Percentiles rank a stretch among this genome's conserved stretches.
Evolutionary conservation across 371 early-diverging fungal genomes (phyloP).

Genomic region (Syncephalastrum contaminatum): DNA sequence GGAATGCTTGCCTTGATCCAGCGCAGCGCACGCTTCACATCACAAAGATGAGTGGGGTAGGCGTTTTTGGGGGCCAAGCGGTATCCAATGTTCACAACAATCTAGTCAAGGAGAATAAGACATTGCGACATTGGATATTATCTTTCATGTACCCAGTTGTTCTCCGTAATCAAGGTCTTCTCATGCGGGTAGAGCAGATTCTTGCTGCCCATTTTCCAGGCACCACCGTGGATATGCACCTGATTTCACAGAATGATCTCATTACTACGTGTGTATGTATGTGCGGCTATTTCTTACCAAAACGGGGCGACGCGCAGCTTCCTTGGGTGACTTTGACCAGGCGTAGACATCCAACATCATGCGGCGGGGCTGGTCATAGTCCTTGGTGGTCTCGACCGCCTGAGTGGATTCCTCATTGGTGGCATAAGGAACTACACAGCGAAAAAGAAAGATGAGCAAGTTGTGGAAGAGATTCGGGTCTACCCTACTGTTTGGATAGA

Average conservation of each 20-base stretch:
- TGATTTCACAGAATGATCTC: conserved; percentile 6
- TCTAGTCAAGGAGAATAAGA: background rate
- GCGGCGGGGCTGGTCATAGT: conserved; percentile 26
- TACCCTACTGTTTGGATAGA: conserved; percentile 52
- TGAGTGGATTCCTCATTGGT: conserved; percentile 45
- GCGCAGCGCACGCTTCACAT: conserved; percentile 73
- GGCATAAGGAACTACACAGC: conserved; percentile 51
- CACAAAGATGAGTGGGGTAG: conserved; percentile 66
- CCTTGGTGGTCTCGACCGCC: conserved; percentile 28
- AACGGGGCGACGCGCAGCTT: conserved; percentile 38
- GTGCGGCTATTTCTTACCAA: conserved; percentile 24
- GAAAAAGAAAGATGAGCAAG: background rate
- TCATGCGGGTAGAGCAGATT: conserved; percentile 42
- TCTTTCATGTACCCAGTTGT: conserved; percentile 26
- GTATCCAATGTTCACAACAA: conserved; percentile 69
- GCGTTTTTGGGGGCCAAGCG: conserved; percentile 55
- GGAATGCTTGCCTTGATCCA: conserved; percentile 66
- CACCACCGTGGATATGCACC: conserved; percentile 71
- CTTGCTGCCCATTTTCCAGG: conserved; percentile 60
- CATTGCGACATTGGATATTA: too few relatives aligned
- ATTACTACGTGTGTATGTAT: background rate
- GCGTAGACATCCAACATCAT: conserved; percentile 51
- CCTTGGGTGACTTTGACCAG: conserved; percentile 14
- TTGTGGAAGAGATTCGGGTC: conserved; percentile 3
- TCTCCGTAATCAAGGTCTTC: conserved; percentile 33